phyloP scores from a whole-genome alignment of 192 early-diverging fungal species.

The Phlyctochytrium planicorne region DNA sequence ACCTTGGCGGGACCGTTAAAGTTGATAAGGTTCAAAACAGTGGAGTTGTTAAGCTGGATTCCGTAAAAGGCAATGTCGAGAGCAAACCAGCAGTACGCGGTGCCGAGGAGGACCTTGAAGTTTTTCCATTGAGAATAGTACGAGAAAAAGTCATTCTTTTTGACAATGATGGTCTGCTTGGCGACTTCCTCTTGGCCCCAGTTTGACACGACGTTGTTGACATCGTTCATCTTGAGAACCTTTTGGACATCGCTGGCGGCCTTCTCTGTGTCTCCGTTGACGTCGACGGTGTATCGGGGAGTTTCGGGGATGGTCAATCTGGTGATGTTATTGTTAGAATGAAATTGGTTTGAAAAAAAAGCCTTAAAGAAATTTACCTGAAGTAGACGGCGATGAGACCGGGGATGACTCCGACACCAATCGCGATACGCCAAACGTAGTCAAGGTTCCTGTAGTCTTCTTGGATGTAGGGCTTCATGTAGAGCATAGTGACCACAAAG shows the following conservation, averaged over 20 bases:
- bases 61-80: slow-evolving; percentile 56
- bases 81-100: slow-evolving; percentile 46
- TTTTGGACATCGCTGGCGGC: slow-evolving; percentile 35
- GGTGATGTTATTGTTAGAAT: too few species aligned
- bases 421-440: slow-evolving; percentile 88
- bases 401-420: slow-evolving; percentile 84
- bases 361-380: slow-evolving; percentile 49
- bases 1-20: slow-evolving; percentile 31
- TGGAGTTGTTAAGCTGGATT: slow-evolving; percentile 30
- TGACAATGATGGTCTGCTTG: slow-evolving; percentile 10
- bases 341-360: neutral
- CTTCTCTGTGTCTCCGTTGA: slow-evolving; percentile 67
- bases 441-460: slow-evolving; percentile 64
- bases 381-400: slow-evolving; percentile 84
- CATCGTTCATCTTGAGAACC: slow-evolving; percentile 28
- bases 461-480: slow-evolving; percentile 68
- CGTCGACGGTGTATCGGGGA: slow-evolving; percentile 78
- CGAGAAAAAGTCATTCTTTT: slow-evolving; percentile 13
- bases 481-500: slow-evolving; percentile 67
- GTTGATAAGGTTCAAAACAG: slow-evolving; percentile 29
- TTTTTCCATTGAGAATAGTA: slow-evolving; percentile 81
- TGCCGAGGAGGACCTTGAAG: slow-evolving; percentile 67
- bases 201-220: slow-evolving; percentile 17
- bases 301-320: slow-evolving; percentile 89
- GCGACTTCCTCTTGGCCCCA: slow-evolving; percentile 13